Base-by-base conservation (phyloP, 805 yeast genomes). In the Candida maesae region DNA sequence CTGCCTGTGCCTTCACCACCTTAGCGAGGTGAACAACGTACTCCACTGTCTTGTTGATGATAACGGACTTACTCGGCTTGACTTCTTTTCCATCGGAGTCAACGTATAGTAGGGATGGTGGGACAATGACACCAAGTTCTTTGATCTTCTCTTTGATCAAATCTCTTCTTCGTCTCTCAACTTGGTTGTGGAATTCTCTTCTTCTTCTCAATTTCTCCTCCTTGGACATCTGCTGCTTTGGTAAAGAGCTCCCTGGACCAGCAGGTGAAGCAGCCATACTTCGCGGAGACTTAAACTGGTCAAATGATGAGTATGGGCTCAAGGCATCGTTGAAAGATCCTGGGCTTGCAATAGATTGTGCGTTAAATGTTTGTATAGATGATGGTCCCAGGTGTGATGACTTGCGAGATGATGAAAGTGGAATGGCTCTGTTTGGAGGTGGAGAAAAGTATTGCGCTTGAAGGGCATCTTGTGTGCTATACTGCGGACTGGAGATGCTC, bases 151-250 rank as follows among this genome's bases (percentile, higher is more conserved):
- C 95, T 59, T 90, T 89, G 56, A 90, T 90, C 52, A 87, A 70
- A 60, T 91, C 98, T 47, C 98, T 73, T 57, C 98, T 74, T 52
- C 96, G 73, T 53, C 96, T 74, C 62, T 90, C 98, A 5, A 90
- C 97, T 1, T 95, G 96, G 58, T 90, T 90, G 61, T 90, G 98
- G 47, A 88, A 81, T 58, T 89, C 96, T 45, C 95, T 68, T 47
- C 96, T 73, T 47, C 95, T 73, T 46, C 79, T 76, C 39, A 84
- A 60, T 56, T 84, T 84, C 44, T 83, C 88, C 39, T 84, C 95
- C 54, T 78, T 79, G 4, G 74, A 61, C 28, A 73, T 42, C 38
- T 54, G 58, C 36, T 52, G 55, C 53, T 59, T 49, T 29, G 59
- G 63, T 19, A 59, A 40, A 11, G 66, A 65, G 14, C 44, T 33